Evolutionary conservation across 2,329 filamentous ascomycete genomes (phyloP).

Genomic region (Neocucurbitaria cava): DNA sequence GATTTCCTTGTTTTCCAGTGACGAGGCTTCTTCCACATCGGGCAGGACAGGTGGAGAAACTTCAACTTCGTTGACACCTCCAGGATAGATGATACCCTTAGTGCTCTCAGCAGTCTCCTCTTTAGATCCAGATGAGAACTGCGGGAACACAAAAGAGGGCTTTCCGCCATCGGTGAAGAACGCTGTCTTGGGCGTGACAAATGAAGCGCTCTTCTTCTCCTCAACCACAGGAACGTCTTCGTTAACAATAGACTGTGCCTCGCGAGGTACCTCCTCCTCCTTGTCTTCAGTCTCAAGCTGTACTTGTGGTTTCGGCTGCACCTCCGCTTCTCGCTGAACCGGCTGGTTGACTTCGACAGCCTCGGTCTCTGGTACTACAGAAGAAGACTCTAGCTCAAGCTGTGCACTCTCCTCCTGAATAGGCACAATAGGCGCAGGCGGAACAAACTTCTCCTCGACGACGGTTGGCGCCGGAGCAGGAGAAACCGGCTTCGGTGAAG

Average conservation of each 20-base stretch:
- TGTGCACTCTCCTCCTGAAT: constrained; percentile 10
- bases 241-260: neutral
- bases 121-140: neutral
- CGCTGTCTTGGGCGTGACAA: constrained; percentile 12
- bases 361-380: neutral
- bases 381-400: neutral
- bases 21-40: neutral
- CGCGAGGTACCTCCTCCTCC: neutral
- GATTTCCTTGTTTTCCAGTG: neutral
- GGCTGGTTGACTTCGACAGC: neutral
- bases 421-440: neutral
- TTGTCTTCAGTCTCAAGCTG: constrained; percentile 5
- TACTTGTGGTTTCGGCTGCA: constrained; percentile 3
- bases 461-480: neutral
- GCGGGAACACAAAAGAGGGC: constrained; percentile 11
- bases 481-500: constrained; percentile 6
- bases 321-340: neutral
- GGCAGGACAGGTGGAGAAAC: neutral
- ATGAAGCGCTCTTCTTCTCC: neutral
- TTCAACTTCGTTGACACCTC: neutral
- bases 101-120: neutral
- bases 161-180: constrained; percentile 16
- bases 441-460: constrained; percentile 1
- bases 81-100: neutral
- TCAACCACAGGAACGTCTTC: neutral